Base-by-base conservation (phyloP, 108 stramenopile species). In the Cyclotella distinguenda region DNA sequence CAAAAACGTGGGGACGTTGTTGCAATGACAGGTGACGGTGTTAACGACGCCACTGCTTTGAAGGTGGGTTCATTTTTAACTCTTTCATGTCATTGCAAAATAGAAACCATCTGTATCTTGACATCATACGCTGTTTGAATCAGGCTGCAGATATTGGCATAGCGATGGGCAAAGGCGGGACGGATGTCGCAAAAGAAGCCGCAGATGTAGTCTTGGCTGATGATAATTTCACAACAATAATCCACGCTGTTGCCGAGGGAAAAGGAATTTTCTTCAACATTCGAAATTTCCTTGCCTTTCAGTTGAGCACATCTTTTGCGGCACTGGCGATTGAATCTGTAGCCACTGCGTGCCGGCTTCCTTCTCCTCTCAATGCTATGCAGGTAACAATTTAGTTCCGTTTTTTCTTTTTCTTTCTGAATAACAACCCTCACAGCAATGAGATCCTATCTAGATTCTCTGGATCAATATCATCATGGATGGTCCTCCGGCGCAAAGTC, bases 381-480 rank as follows among this genome's bases (percentile, higher is more conserved):
- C 96, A 97, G 51, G 64, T 65, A 42, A 64, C 33, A 45, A 23
- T 38, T 22, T n/a, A n/a, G n/a, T n/a, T n/a, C n/a, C n/a, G n/a
- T n/a, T n/a, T n/a, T n/a, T n/a, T n/a, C n/a, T n/a, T n/a, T n/a
- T n/a, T n/a, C n/a, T n/a, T 46, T 23, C 44, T 9, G 16, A 7
- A 33, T 25, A 44, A 15, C n/a, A 13, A 31, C 16, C 40, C 43
- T 43, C 40, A 25, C 5, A 23, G 30, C 16, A 19, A 18, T 26
- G 19, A 25, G 9, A 11, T 12, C 43, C 58, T 13, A 43, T 13
- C 19, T 19, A 26, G 35, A 48, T 62, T 34, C 32, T 48, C 19
- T 98, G 94, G 94, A 97, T 97, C 68, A 99, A 99, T 63, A 92
- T 99, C 51, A 95, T 98, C 70, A 98, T 98, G 96, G 98, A 98